Evolutionary conservation across 805 yeast genomes (phyloP), one percentile per base, ranked within the genome.

Genomic region (Saturnispora sanitii): DNA sequence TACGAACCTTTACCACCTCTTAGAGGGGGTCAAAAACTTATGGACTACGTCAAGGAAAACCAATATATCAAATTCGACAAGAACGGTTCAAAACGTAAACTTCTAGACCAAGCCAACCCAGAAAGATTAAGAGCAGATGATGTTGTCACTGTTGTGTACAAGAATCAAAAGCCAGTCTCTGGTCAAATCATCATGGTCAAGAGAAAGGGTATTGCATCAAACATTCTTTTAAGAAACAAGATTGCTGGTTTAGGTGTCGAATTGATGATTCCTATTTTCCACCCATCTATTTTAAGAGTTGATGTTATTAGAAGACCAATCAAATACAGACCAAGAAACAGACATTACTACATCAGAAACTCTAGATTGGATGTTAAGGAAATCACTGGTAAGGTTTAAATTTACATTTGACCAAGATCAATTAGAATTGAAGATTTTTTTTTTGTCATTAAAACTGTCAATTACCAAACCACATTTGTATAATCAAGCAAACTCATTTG

Each of bases 271-370:
- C 88, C 90, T 22, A 62, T 90, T 20, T 90, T 70, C 66, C 82
- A 81, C 46, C 96, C 96, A 6, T 67, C 76, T 41, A 70, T 92
- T 42, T 73, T 77, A 47, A 75, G 80, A 60, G 69, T 90, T 40
- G 96, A 88, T 61, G 60, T 87, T 30, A 61, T 90, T 46, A 73
- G 82, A 61, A 79, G 79, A 61, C 90, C 94, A 29, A 61, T 65
- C 47, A 74, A 72, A 55, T 79, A 85, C 61, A 76, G 82, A 68
- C 68, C 71, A 47, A 77, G 95, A 73, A 76, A 77, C 64, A 90
- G 85, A 69, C 90, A 86, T 53, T 88, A 81, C 70, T 92, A 85
- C 64, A 82, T 92, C 56, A 82, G 96, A 66, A 81, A 73, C 60
- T 70, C 80, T 38, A 78, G 75, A 55, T 64, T 78, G 59, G 94